These are phyloP conservation scores for Actinidia arguta DNA, from an alignment of 179 eudicot genomes.

Conservation along the genomic window DNA sequence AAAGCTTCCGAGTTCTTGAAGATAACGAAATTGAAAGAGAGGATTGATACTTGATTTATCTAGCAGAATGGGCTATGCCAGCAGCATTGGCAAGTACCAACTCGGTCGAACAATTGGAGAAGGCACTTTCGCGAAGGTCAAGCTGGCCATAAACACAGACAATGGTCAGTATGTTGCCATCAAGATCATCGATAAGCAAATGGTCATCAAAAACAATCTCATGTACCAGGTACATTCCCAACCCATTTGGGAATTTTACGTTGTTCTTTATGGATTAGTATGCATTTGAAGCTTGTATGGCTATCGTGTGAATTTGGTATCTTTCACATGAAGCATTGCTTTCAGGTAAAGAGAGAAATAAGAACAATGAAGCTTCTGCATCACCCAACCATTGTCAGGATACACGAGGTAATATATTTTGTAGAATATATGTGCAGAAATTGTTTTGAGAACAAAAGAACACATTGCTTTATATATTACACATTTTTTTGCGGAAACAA, in stretches of 20 bases:
- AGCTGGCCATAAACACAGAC: slow-evolving; percentile 46
- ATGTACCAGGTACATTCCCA: slow-evolving; percentile 45
- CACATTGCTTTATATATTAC: too few species aligned
- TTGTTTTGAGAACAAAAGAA: too few species aligned
- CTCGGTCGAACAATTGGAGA: slow-evolving; percentile 58
- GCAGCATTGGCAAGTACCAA: slow-evolving; percentile 56
- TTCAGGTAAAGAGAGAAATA: slow-evolving; percentile 63
- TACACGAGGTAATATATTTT: slow-evolving; percentile 51
- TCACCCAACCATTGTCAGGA: slow-evolving; percentile 69
- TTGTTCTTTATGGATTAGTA: not conserved
- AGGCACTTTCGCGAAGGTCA: slow-evolving; percentile 70
- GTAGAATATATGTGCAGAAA: too few species aligned
- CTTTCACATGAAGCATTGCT: not conserved
- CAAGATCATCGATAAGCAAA: slow-evolving; percentile 68
- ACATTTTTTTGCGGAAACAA: too few species aligned
- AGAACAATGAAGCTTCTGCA: slow-evolving; percentile 62
- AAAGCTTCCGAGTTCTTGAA: not conserved
- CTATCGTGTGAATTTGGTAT: slow-evolving; percentile 1
- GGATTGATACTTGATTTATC: not conserved
- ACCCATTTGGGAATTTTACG: not conserved
- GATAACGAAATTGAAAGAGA: not conserved
- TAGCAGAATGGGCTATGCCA: slow-evolving; percentile 25
- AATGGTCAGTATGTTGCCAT: slow-evolving; percentile 54
- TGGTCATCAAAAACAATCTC: slow-evolving; percentile 54
- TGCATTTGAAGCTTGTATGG: not conserved